Evolutionary conservation across 331 rosid genomes (phyloP).

Genomic region (Malus hybrid): DNA sequence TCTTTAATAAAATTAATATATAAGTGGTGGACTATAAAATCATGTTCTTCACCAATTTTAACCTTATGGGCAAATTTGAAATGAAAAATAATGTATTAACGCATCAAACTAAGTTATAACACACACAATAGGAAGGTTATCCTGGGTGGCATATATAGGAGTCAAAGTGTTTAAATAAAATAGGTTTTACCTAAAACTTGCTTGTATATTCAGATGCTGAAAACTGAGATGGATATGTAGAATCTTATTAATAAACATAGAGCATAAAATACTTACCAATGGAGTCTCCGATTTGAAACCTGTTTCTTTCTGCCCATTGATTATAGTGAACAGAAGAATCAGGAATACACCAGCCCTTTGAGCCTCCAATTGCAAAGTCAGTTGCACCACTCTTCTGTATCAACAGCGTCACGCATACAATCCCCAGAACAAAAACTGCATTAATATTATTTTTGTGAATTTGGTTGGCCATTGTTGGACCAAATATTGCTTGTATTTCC

Average conservation of each 20-base stretch:
- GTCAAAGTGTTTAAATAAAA: too few relatives aligned
- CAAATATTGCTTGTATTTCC: neutral
- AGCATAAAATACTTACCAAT: conserved; percentile 31
- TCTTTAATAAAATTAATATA: too few relatives aligned
- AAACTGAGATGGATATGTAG: neutral
- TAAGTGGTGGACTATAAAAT: too few relatives aligned
- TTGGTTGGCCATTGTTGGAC: conserved; percentile 34
- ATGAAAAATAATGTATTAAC: too few relatives aligned
- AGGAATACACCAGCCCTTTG: conserved; percentile 62
- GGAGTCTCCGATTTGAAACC: conserved; percentile 70
- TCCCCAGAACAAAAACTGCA: conserved; percentile 11
- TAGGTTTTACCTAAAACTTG: too few relatives aligned
- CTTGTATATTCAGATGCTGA: too few relatives aligned
- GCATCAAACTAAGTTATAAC: too few relatives aligned
- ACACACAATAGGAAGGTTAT: too few relatives aligned
- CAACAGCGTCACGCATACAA: conserved; percentile 38
- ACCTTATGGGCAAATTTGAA: too few relatives aligned
- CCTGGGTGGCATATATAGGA: too few relatives aligned
- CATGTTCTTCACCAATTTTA: too few relatives aligned
- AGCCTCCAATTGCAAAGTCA: conserved; percentile 51
- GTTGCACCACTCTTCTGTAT: conserved; percentile 36
- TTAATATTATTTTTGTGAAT: neutral
- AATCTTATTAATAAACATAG: neutral
- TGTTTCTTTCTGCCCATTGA: conserved; percentile 61
- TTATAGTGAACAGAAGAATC: conserved; percentile 29